Evolutionary conservation across 1,284 basidiomycete species (phyloP).

Genomic region (Exobasidium rhododendri): DNA sequence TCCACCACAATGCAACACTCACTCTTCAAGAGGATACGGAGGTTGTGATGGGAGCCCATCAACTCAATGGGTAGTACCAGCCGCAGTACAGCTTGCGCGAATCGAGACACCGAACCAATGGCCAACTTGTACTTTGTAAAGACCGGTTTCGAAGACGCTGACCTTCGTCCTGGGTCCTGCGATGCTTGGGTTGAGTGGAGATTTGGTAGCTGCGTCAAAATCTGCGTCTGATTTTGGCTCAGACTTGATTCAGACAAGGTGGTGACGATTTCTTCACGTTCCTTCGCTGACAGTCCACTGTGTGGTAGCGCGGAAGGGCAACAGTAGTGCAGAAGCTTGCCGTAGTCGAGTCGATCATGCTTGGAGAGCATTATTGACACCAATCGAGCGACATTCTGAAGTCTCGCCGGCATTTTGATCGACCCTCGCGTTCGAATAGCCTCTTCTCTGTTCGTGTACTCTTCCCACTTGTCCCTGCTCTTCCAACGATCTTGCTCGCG

Average conservation of each 20-base stretch:
- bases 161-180: background rate
- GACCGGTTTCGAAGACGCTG: background rate
- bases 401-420: constrained; percentile 68
- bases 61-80: constrained; percentile 70
- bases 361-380: constrained; percentile 67
- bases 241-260: constrained; percentile 43
- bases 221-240: background rate
- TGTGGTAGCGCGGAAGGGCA: constrained; percentile 71
- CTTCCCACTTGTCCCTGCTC: constrained; percentile 56
- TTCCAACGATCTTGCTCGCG: constrained; percentile 26
- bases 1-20: constrained; percentile 41
- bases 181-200: background rate
- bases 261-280: constrained; percentile 72
- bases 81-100: constrained; percentile 61
- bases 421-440: constrained; percentile 65
- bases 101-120: constrained; percentile 60
- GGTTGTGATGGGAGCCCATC: constrained; percentile 75
- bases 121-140: constrained; percentile 51
- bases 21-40: constrained; percentile 66
- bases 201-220: background rate
- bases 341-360: constrained; percentile 70
- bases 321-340: constrained; percentile 63
- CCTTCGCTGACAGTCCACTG: constrained; percentile 24
- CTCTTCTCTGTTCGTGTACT: constrained; percentile 66
- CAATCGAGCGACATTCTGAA: constrained; percentile 62